Evolutionary conservation across 495 filamentous ascomycete genomes (phyloP).

Genomic region (Podospora fimiseda): DNA sequence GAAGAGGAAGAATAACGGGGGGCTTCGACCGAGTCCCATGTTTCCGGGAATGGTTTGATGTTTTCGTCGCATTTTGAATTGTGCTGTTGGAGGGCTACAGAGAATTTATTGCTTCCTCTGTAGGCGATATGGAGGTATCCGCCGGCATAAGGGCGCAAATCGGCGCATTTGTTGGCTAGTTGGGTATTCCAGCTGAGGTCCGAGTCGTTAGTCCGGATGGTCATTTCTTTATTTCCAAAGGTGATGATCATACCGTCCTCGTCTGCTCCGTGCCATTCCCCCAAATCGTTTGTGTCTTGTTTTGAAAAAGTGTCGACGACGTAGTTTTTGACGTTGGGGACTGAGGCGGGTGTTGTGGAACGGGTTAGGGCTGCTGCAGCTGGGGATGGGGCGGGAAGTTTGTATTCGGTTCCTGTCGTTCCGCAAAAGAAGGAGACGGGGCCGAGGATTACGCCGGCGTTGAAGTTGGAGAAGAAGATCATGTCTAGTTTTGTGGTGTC

Average conservation of each 20-base stretch:
- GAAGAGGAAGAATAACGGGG: constrained; percentile 52
- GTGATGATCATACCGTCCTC: constrained; percentile 49
- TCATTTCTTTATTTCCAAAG: constrained; percentile 45
- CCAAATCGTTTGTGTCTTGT: constrained; percentile 52
- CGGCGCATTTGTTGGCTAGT: constrained; percentile 52
- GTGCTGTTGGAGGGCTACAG: constrained; percentile 65
- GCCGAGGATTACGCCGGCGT: constrained; percentile 45
- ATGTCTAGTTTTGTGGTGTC: constrained; percentile 47
- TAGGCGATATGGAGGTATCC: constrained; percentile 68
- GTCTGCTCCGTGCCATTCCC: constrained; percentile 66
- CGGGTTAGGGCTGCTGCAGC: constrained; percentile 11
- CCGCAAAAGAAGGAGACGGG: constrained; percentile 59
- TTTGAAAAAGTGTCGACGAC: constrained; percentile 62
- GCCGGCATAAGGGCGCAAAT: constrained; percentile 50
- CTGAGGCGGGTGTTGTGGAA: constrained; percentile 43
- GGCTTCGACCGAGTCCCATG: constrained; percentile 68
- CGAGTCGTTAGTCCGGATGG: constrained; percentile 57
- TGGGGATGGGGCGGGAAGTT: constrained; percentile 31
- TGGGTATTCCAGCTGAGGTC: constrained; percentile 67
- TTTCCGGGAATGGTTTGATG: constrained; percentile 62
- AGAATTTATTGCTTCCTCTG: constrained; percentile 60
- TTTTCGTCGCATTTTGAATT: constrained; percentile 55
- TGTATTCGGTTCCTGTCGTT: constrained; percentile 43
- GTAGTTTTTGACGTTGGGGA: constrained; percentile 45
- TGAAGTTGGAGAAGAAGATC: constrained; percentile 44